A percentile compares a stretch with the other conserved stretches of the same genome.
Conservation (phyloP, 2,329 filamentous ascomycete species). For the Fusarium pseudograminearum region DNA sequence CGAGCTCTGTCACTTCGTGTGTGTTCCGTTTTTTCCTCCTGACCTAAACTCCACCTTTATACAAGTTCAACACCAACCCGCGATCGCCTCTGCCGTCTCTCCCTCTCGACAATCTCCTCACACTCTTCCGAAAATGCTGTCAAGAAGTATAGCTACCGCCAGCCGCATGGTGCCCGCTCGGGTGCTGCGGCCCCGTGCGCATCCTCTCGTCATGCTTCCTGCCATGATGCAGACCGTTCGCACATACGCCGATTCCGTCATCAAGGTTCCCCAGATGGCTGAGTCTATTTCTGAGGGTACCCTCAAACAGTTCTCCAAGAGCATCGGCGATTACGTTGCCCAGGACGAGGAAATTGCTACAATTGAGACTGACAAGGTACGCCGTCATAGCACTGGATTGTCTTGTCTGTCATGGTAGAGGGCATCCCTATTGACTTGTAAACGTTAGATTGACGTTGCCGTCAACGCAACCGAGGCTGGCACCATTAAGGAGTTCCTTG, state of each 20-base stretch:
- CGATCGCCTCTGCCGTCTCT: conserved; percentile 14
- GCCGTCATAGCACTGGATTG: neutral
- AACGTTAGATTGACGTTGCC: conserved; percentile 86
- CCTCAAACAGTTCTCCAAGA: conserved; percentile 92
- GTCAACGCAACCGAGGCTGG: conserved; percentile 95
- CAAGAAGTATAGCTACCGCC: conserved; percentile 58
- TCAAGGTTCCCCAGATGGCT: conserved; percentile 98
- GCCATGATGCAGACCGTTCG: conserved; percentile 68
- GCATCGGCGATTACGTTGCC: conserved; percentile 93
- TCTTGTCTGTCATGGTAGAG: neutral
- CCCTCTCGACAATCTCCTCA: conserved; percentile 3
- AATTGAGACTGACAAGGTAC: conserved; percentile 98
- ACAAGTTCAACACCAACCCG: conserved; percentile 9
- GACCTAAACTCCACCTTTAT: conserved; percentile 30
- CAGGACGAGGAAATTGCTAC: conserved; percentile 98
- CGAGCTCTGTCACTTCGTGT: conserved; percentile 30
- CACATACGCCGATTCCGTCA: conserved; percentile 80
- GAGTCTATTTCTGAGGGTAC: conserved; percentile 99
- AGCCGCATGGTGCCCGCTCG: conserved; percentile 60
- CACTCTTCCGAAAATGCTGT: conserved; percentile 54
- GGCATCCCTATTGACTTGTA: conserved; percentile 17
- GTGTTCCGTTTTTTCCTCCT: conserved; percentile 41
- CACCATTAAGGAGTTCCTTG: conserved; percentile 90
- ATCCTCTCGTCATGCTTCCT: conserved; percentile 58
- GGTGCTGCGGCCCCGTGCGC: conserved; percentile 49